Evolutionary conservation across 805 yeast genomes (phyloP).

Genomic region (Wickerhamia fluorescens): DNA sequence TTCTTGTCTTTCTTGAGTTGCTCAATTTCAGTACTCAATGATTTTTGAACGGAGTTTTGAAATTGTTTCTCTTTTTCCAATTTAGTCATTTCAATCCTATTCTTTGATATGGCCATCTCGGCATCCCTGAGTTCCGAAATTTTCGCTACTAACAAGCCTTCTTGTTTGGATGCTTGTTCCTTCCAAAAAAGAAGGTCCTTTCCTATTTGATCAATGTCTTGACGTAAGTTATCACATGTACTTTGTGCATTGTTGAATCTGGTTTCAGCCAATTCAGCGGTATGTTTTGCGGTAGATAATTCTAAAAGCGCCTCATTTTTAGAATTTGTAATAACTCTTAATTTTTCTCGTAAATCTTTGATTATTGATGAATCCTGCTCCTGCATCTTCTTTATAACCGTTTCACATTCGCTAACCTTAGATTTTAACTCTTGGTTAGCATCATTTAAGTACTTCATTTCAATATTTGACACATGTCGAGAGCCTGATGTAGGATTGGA

Average conservation of each 20-base stretch:
- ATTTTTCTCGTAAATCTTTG: conserved; percentile 36
- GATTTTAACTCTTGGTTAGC: conserved; percentile 23
- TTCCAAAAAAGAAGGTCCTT: conserved; percentile 34
- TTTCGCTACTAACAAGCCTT: conserved; percentile 20
- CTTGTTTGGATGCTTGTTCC: conserved; percentile 35
- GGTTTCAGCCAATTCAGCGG: conserved; percentile 45
- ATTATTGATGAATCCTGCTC: conserved; percentile 38
- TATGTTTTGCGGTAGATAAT: conserved; percentile 48
- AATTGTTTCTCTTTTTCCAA: conserved; percentile 49
- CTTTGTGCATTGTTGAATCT: conserved; percentile 40
- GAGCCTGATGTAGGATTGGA: conserved; percentile 5
- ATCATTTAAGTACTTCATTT: conserved; percentile 18
- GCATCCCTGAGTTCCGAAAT: conserved; percentile 49
- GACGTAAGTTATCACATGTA: conserved; percentile 20
- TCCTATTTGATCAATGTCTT: conserved; percentile 21
- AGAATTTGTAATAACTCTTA: conserved; percentile 17
- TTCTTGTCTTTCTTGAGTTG: conserved; percentile 52
- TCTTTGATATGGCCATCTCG: conserved; percentile 38
- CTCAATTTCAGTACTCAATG: conserved; percentile 46
- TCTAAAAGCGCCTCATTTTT: conserved; percentile 40
- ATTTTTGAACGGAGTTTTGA: conserved; percentile 41
- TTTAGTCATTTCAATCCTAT: conserved; percentile 40
- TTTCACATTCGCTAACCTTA: conserved; percentile 33
- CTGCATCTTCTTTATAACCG: conserved; percentile 23
- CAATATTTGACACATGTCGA: no score